Base-by-base conservation (phyloP, 768 basidiomycete genomes). In the Trichaptum fuscoviolaceum region DNA sequence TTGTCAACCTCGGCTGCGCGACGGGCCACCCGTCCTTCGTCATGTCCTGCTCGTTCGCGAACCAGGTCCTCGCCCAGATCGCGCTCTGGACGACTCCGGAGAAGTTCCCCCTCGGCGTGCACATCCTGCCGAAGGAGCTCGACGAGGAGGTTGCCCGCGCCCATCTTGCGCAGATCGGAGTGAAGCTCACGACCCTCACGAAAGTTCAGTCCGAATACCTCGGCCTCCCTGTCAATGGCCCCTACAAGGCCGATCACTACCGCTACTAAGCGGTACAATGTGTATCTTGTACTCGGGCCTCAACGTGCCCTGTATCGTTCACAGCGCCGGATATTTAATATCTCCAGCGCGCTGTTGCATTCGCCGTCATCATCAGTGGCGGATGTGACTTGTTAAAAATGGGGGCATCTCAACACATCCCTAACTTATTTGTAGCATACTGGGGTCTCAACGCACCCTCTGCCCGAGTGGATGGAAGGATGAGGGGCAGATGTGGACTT, bases 1-100 rank as follows among this genome's bases (percentile, higher is more conserved):
- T 99, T 70, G 96, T 99, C 75, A 99, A 99, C 87, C 84, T 99
- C 75, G 96, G 96, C 65, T 99, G 96, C 79, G 96, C 95, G 57
- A 99, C 96, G 71, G 96, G 96, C 66, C 96, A 99, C 80, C 96
- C 97, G 36, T 99, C 96, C 58, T 98, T 96, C 80, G 97, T 99
- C 81, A 99, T 99, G 97, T 99, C 96, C 20, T 99, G 96, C 85
- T 99, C 97, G 58, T 99, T 99, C 84, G 81, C 94, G 76, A 99
- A 99, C 86, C 97, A 99, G 80, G 93, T 95, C 69, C 85, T 99
- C 73, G 96, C 96, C 34, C 96, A 97, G 81, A 98, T 99, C 74
- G 96, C 95, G 25, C 89, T 99, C 76, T 99, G 95, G 95, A 96
- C 93, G 58, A 92, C 88, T 70, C 87, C 90, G 35, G 88, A 89